Conservation (phyloP, 2,329 filamentous ascomycete species). For the Keithomyces neogunnii region DNA sequence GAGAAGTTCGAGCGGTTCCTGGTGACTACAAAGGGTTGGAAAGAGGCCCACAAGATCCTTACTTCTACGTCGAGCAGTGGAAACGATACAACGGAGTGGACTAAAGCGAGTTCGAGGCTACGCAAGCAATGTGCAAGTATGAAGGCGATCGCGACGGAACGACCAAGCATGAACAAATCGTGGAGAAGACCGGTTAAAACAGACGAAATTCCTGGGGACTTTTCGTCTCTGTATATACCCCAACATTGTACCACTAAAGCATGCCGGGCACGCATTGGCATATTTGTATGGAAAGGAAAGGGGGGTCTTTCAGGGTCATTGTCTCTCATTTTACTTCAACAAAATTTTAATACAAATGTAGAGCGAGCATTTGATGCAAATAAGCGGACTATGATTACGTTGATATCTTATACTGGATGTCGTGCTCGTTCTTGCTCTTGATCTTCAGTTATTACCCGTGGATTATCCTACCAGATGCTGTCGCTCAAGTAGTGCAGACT, state of each 20-base stretch:
- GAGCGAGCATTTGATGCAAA: not conserved
- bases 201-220: constrained; percentile 5
- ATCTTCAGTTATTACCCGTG: not conserved
- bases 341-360: not conserved
- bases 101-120: constrained; percentile 21
- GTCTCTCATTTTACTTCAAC: not conserved
- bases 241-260: constrained; percentile 20
- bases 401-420: constrained; percentile 8
- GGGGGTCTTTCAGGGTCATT: constrained; percentile 11
- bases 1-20: constrained; percentile 41
- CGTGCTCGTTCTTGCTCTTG: not conserved
- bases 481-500: not conserved
- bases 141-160: not conserved
- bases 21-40: constrained; percentile 47
- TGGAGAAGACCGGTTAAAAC: not conserved
- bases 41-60: constrained; percentile 50
- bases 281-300: not conserved
- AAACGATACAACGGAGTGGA: constrained; percentile 59
- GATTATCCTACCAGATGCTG: not conserved
- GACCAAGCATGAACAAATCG: not conserved
- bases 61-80: constrained; percentile 56
- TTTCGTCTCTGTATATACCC: constrained; percentile 20
- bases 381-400: constrained; percentile 4
- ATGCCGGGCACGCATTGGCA: constrained; percentile 11
- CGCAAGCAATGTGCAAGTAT: constrained; percentile 1